Conservation (phyloP, 2,329 filamentous ascomycete genomes). For the Alternaria conjuncta region DNA sequence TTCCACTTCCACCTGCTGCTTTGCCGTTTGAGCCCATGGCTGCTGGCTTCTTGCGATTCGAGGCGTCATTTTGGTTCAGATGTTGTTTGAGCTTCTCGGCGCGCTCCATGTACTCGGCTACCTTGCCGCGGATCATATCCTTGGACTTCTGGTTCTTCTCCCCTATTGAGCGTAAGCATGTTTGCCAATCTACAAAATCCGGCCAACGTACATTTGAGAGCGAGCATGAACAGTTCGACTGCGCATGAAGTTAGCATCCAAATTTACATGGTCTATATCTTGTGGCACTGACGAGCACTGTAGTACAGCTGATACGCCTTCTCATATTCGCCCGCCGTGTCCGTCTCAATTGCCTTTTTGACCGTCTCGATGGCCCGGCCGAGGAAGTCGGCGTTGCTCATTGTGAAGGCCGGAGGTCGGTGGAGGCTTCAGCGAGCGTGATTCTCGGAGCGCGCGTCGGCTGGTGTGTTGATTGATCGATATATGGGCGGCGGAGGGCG, state of each 20-base stretch:
- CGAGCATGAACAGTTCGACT: conserved; percentile 98
- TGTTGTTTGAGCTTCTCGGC: conserved; percentile 98
- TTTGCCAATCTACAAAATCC: conserved; percentile 4
- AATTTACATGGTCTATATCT: not conserved
- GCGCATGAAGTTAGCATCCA: conserved; percentile 20
- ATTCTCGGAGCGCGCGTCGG: not conserved
- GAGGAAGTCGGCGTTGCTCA: conserved; percentile 97
- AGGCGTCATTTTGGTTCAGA: conserved; percentile 72
- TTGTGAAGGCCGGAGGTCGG: conserved; percentile 52
- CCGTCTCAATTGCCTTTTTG: conserved; percentile 95
- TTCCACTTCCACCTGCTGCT: conserved; percentile 67
- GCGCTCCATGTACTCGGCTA: conserved; percentile 96
- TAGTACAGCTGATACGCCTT: conserved; percentile 97
- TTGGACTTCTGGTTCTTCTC: conserved; percentile 98
- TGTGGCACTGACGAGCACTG: conserved; percentile 62
- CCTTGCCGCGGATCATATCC: conserved; percentile 95
- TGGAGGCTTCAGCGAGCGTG: conserved; percentile 9
- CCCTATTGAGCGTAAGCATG: conserved; percentile 51
- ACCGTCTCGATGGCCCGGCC: conserved; percentile 96
- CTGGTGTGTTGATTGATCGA: conserved; percentile 4
- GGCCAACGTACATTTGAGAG: conserved; percentile 75
- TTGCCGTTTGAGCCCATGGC: conserved; percentile 76
- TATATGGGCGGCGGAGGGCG: conserved; percentile 3
- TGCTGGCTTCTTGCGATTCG: conserved; percentile 72
- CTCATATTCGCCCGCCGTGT: conserved; percentile 95